Evolutionary conservation across 257 asterid genomes (phyloP).

Genomic region (Gentiana straminea): DNA sequence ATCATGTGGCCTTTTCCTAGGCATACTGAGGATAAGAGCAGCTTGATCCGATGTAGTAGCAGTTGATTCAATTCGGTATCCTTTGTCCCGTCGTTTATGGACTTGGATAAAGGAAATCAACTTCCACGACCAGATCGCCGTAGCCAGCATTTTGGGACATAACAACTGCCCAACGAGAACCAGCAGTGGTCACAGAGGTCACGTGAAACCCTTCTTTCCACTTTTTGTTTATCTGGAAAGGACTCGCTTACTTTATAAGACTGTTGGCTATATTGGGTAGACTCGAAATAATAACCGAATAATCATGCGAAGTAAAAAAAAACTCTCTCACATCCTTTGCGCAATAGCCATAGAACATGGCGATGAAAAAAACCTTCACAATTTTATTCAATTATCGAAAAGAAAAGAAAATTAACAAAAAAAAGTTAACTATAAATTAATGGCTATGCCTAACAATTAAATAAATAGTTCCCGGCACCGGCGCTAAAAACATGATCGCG

Average conservation of each 20-base stretch:
- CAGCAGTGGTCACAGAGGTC: constrained; percentile 44
- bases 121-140: constrained; percentile 29
- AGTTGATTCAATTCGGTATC: constrained; percentile 32
- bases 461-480: no score
- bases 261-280: constrained; percentile 27
- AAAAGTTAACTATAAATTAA: no score
- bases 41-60: constrained; percentile 41
- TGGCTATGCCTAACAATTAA: no score
- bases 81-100: constrained; percentile 37
- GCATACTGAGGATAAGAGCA: constrained; percentile 38
- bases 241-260: constrained; percentile 42
- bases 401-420: no score
- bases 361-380: no score
- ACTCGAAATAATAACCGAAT: no score
- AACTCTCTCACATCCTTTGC: no score
- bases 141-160: constrained; percentile 41
- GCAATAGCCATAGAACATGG: no score
- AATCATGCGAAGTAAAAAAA: no score
- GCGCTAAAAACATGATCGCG: no score
- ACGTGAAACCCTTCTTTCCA: constrained; percentile 45
- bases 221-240: constrained; percentile 41
- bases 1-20: constrained; percentile 26
- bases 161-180: constrained; percentile 37
- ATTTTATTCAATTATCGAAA: no score
- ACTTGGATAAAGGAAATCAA: constrained; percentile 40